Conservation (phyloP, 164 flowering plant species). For the Tetrastigma voinierianum region DNA sequence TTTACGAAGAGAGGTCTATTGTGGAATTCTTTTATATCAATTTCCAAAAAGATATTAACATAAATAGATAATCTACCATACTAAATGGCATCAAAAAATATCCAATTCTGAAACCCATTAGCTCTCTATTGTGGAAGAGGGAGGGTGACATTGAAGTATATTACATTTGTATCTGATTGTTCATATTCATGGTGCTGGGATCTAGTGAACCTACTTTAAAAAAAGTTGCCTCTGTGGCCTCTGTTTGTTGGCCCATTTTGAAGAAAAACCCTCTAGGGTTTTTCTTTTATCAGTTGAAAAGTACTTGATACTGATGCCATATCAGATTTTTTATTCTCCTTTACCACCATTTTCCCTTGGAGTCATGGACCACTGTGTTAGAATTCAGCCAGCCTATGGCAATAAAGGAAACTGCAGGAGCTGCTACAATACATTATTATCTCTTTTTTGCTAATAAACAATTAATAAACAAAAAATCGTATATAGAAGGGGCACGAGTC, state of each 20-base stretch:
- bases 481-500: too few species aligned
- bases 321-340: constrained; percentile 1
- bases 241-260: background rate
- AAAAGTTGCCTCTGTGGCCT: background rate
- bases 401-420: constrained; percentile 7
- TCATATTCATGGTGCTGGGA: constrained; percentile 6
- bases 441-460: too few species aligned
- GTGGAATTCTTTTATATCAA: constrained; percentile 7
- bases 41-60: constrained; percentile 4
- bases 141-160: background rate
- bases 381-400: constrained; percentile 11
- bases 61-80: constrained; percentile 1
- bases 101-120: background rate
- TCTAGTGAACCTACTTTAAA: constrained; percentile 4
- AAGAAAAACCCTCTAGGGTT: constrained; percentile 7
- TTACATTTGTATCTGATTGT: background rate
- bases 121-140: background rate
- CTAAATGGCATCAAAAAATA: background rate
- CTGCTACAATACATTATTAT: background rate
- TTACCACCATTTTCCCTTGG: constrained; percentile 12
- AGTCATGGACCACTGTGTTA: constrained; percentile 18
- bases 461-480: too few species aligned
- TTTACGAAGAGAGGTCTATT: background rate
- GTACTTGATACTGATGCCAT: constrained; percentile 11
- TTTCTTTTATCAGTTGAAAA: constrained; percentile 3